A percentile compares a stretch with the other conserved stretches of the same genome.
These are phyloP conservation scores for Trichocladium antarcticum DNA, from an alignment of 495 filamentous ascomycete species.

Conservation along the genomic window DNA sequence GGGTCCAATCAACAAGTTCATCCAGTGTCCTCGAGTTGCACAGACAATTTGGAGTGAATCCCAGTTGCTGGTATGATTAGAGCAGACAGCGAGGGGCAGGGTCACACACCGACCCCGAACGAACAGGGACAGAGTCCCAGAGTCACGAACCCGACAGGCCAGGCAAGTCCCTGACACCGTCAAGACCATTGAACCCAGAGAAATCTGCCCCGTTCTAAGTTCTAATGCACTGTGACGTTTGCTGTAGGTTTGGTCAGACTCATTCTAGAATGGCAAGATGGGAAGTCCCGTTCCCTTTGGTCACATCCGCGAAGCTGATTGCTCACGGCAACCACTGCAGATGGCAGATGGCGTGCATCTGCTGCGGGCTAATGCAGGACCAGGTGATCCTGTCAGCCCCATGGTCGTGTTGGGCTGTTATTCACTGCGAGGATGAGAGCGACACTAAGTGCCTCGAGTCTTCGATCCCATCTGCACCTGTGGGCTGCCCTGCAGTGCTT, in stretches of 20 bases:
- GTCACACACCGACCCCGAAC: not conserved
- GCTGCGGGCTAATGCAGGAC: not conserved
- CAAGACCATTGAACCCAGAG: not conserved
- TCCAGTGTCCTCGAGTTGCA: constrained; percentile 12
- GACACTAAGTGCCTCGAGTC: not conserved
- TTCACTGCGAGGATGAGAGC: not conserved
- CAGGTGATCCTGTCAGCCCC: not conserved
- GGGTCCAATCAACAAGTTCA: constrained; percentile 19
- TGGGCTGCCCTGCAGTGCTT: too few species aligned
- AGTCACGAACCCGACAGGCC: not conserved
- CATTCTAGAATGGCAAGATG: not conserved
- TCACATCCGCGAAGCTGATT: not conserved
- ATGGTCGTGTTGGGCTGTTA: constrained; percentile 9
- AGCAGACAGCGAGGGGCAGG: not conserved
- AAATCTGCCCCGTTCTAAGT: not conserved
- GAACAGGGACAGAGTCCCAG: not conserved
- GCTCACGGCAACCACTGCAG: not conserved
- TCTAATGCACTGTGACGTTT: not conserved
- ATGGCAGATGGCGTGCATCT: constrained; percentile 16
- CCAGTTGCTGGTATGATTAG: constrained; percentile 7
- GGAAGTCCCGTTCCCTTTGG: not conserved
- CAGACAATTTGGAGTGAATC: constrained; percentile 21
- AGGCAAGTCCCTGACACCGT: not conserved
- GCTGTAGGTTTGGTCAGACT: not conserved
- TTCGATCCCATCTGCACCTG: not conserved